Evolutionary conservation across 2,329 filamentous ascomycete genomes (phyloP).

Genomic region (Verticillium dahliae): DNA sequence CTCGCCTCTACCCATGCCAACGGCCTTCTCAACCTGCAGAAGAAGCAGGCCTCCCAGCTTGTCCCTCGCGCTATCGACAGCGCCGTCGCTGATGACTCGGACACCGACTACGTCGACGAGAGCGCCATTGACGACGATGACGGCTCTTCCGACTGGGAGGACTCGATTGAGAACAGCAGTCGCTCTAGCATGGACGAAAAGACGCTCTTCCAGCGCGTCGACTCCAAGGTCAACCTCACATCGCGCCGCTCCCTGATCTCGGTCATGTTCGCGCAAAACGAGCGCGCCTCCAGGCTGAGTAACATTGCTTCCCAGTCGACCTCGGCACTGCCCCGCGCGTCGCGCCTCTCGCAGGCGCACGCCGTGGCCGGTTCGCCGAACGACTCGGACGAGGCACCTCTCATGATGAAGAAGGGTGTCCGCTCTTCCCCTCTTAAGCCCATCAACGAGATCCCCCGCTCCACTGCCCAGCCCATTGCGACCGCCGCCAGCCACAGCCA

Average conservation of each 20-base stretch:
- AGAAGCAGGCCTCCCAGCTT: conserved; percentile 76
- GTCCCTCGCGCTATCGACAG: conserved; percentile 58
- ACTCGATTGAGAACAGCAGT: conserved; percentile 72
- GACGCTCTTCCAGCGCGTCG: conserved; percentile 80
- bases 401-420: conserved; percentile 57
- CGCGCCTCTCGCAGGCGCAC: conserved; percentile 37
- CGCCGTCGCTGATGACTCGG: conserved; percentile 43
- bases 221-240: conserved; percentile 77
- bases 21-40: conserved; percentile 37
- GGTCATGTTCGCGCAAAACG: conserved; percentile 73
- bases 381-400: conserved; percentile 55
- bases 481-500: conserved; percentile 55
- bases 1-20: conserved; percentile 37
- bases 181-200: conserved; percentile 77
- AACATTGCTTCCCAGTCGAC: conserved; percentile 62
- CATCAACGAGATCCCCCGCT: conserved; percentile 59
- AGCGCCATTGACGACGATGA: conserved; percentile 74
- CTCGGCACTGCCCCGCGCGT: conserved; percentile 59
- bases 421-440: conserved; percentile 42
- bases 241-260: conserved; percentile 87
- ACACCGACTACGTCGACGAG: conserved; percentile 67
- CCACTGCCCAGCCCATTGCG: conserved; percentile 70
- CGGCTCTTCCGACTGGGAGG: conserved; percentile 54
- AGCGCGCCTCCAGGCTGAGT: conserved; percentile 63
- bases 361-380: conserved; percentile 44